Conservation (phyloP, 345 rosid species). For the Nephelium lappaceum region DNA sequence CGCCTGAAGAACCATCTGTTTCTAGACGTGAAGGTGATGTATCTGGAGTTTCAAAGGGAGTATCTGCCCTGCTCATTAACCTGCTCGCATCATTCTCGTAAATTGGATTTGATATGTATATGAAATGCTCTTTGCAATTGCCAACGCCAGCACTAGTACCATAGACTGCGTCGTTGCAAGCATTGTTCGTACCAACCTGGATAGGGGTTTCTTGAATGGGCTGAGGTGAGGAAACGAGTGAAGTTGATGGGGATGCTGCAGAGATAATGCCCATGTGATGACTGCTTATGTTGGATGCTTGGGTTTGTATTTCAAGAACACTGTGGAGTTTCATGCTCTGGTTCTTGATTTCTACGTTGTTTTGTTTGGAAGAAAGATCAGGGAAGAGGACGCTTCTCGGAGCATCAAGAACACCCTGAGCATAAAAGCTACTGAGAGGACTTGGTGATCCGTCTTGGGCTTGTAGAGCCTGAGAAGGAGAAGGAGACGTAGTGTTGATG, state of each 20-base stretch:
- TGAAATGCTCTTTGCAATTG: conserved; percentile 34
- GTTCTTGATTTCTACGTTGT: conserved; percentile 17
- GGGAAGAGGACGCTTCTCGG: conserved; percentile 62
- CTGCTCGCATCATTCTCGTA: conserved; percentile 52
- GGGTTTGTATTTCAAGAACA: conserved; percentile 27
- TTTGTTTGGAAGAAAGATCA: conserved; percentile 24
- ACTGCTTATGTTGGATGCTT: conserved; percentile 33
- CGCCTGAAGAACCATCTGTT: conserved; percentile 45
- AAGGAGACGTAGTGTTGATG: conserved; percentile 13
- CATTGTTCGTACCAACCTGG: conserved; percentile 1
- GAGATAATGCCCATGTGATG: conserved; percentile 38
- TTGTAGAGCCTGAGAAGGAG: conserved; percentile 28
- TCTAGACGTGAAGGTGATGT: conserved; percentile 79
- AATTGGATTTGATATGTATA: conserved; percentile 90
- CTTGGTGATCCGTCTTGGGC: conserved; percentile 27
- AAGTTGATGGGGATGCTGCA: conserved; percentile 32
- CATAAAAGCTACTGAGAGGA: conserved; percentile 49
- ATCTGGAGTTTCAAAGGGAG: conserved; percentile 83
- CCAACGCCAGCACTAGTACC: background rate
- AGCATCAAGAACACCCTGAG: conserved; percentile 70
- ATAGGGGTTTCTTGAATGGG: conserved; percentile 34
- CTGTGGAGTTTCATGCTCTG: conserved; percentile 21
- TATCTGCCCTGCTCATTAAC: conserved; percentile 29
- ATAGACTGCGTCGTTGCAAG: background rate
- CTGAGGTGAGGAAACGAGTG: conserved; percentile 27